A percentile compares a stretch with the other conserved stretches of the same genome.
Evolutionary conservation across 163 green algal genomes (phyloP).

Genomic region (Smithsoniella earleae): DNA sequence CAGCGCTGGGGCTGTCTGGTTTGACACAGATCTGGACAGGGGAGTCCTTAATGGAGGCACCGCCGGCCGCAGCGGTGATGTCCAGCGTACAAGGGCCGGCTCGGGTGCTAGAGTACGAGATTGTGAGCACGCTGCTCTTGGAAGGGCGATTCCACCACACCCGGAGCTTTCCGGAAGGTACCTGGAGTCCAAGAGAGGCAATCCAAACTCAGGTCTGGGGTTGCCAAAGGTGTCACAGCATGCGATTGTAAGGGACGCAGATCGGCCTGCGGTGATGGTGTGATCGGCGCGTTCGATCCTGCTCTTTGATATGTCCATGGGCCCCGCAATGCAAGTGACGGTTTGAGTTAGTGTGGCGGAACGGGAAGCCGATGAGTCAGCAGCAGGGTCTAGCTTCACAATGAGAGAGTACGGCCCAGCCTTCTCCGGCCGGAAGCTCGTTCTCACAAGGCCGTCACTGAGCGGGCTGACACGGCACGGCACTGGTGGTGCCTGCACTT

Average conservation of each 20-base stretch:
- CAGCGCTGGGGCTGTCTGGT: conserved; percentile 18
- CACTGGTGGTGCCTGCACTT: not conserved
- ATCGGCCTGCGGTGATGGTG: not conserved
- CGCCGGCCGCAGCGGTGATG: not conserved
- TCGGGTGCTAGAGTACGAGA: conserved; percentile 26
- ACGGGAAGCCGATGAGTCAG: not conserved
- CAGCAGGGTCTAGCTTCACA: conserved; percentile 17
- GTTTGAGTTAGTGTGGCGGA: conserved; percentile 6
- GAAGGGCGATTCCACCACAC: conserved; percentile 15
- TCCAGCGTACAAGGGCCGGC: conserved; percentile 27
- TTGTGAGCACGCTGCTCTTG: conserved; percentile 22
- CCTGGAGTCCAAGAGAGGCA: not conserved
- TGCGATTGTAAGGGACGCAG: conserved; percentile 20
- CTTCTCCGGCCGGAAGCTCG: conserved; percentile 23
- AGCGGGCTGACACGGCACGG: conserved; percentile 1
- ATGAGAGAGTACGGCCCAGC: conserved; percentile 18
- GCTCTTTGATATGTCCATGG: conserved; percentile 30
- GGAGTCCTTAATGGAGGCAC: conserved; percentile 26
- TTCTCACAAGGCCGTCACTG: not conserved
- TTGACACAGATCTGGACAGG: conserved; percentile 29
- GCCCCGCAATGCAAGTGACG: conserved; percentile 1
- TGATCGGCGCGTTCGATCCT: conserved; percentile 4
- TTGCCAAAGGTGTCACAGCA: conserved; percentile 30
- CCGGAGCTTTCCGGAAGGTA: not conserved
- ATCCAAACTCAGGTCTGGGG: not conserved